Conservation (phyloP, 2,329 filamentous ascomycete species). For the Pestalotiopsis sp. region DNA sequence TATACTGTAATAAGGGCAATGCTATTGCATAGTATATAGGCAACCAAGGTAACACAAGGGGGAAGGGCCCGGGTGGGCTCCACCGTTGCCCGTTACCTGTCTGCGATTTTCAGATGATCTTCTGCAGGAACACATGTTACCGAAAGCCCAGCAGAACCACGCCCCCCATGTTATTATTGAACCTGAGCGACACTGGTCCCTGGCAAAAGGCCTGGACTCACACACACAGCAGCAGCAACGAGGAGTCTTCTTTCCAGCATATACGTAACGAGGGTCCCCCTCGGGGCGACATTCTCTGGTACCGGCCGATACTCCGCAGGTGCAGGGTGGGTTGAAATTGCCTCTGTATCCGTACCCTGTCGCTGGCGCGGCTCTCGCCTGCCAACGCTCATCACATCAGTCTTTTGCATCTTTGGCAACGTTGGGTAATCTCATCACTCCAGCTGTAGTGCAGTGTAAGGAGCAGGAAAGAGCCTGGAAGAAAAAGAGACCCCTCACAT, state of each 20-base stretch:
- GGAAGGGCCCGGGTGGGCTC: background rate
- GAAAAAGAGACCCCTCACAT: too few species aligned
- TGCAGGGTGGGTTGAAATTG: background rate
- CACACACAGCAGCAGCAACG: background rate
- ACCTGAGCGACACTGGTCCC: background rate
- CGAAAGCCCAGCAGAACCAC: background rate
- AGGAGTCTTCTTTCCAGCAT: background rate
- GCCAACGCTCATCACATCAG: background rate
- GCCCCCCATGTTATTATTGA: background rate
- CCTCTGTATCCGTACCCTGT: background rate
- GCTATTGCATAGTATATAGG: too few species aligned
- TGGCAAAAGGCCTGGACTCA: background rate
- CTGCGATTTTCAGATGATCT: background rate
- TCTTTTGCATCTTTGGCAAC: background rate
- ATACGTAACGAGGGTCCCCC: background rate
- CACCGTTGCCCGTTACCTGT: background rate
- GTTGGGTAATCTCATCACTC: background rate
- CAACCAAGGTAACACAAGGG: background rate
- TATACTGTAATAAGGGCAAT: background rate
- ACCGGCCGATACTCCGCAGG: background rate
- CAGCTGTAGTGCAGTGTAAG: background rate
- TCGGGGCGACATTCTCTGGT: background rate
- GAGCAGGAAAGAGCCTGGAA: too few species aligned
- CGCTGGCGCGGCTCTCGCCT: background rate
- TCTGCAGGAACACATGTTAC: conserved; percentile 8